Percentiles rank a stretch among this genome's conserved stretches.
These are phyloP conservation scores for Citrus maxima DNA, from an alignment of 345 rosid species.

Conservation along the genomic window DNA sequence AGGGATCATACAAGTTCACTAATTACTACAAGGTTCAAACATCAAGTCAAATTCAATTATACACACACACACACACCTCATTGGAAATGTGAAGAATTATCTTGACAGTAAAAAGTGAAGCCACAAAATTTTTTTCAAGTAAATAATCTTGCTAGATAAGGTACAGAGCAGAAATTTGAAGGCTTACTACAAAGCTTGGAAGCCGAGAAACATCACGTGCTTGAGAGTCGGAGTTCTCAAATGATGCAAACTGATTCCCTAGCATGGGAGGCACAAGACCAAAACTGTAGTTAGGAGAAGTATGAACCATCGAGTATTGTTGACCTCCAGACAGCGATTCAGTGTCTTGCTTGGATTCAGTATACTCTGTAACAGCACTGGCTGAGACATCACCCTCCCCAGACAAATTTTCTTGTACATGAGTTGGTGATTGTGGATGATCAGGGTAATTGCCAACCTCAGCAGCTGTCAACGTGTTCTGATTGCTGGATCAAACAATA, in stretches of 20 bases:
- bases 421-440: conserved; percentile 43
- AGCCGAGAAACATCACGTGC: conserved; percentile 67
- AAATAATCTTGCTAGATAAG: conserved; percentile 3
- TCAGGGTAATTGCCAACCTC: conserved; percentile 56
- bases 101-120: not conserved
- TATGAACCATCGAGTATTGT: conserved; percentile 54
- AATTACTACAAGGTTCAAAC: not conserved
- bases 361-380: conserved; percentile 47
- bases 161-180: conserved; percentile 7
- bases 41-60: not conserved
- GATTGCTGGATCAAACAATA: conserved; percentile 43
- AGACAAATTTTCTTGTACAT: conserved; percentile 48
- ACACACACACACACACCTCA: not conserved
- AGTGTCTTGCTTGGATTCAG: conserved; percentile 58
- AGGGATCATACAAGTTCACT: too few species aligned
- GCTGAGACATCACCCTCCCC: conserved; percentile 50
- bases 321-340: conserved; percentile 46
- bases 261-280: conserved; percentile 64
- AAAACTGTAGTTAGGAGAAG: conserved; percentile 52
- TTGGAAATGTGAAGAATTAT: conserved; percentile 1
- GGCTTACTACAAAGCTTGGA: conserved; percentile 73
- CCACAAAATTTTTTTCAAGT: not conserved
- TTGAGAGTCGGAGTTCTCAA: conserved; percentile 79
- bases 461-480: conserved; percentile 29
- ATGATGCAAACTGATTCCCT: conserved; percentile 58